These are phyloP conservation scores for Friedmanniomyces simplex DNA, from an alignment of 495 filamentous ascomycete genomes.

Conservation along the genomic window DNA sequence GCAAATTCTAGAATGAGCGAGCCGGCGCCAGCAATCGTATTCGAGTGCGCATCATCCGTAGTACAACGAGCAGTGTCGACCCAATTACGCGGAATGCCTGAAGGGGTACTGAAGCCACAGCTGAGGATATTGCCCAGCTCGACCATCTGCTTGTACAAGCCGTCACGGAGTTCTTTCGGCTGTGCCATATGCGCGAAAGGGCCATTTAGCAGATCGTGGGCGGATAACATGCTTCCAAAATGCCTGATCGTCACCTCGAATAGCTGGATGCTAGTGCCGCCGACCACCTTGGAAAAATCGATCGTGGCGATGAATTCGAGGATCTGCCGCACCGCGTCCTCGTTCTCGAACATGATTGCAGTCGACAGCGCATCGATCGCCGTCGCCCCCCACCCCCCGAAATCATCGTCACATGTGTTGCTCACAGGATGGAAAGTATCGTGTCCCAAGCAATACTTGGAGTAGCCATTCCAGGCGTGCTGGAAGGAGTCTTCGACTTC, in stretches of 20 bases:
- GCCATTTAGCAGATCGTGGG: slow-evolving; percentile 54
- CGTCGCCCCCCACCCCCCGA: slow-evolving; percentile 10
- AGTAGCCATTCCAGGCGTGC: slow-evolving; percentile 13
- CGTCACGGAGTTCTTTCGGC: neutral
- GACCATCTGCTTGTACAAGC: slow-evolving; percentile 1
- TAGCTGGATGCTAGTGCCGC: slow-evolving; percentile 40
- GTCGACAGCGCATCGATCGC: slow-evolving; percentile 13
- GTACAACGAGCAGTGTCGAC: neutral
- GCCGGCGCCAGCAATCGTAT: neutral
- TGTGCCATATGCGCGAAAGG: slow-evolving; percentile 4
- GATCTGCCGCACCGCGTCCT: slow-evolving; percentile 4
- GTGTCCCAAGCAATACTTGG: slow-evolving; percentile 3
- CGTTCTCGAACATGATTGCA: slow-evolving; percentile 13
- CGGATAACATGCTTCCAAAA: slow-evolving; percentile 70
- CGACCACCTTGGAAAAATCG: neutral
- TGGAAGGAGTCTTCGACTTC: slow-evolving; percentile 7
- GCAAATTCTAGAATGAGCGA: slow-evolving; percentile 12
- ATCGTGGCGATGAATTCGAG: slow-evolving; percentile 6
- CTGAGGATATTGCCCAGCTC: neutral
- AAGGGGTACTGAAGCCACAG: slow-evolving; percentile 6
- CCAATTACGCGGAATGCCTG: slow-evolving; percentile 4
- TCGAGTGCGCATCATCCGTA: neutral
- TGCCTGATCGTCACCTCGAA: slow-evolving; percentile 89
- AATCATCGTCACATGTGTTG: slow-evolving; percentile 8
- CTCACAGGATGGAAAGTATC: slow-evolving; percentile 9